Conservation (phyloP, 2,329 filamentous ascomycete species). For the Ilyonectria sp. region DNA sequence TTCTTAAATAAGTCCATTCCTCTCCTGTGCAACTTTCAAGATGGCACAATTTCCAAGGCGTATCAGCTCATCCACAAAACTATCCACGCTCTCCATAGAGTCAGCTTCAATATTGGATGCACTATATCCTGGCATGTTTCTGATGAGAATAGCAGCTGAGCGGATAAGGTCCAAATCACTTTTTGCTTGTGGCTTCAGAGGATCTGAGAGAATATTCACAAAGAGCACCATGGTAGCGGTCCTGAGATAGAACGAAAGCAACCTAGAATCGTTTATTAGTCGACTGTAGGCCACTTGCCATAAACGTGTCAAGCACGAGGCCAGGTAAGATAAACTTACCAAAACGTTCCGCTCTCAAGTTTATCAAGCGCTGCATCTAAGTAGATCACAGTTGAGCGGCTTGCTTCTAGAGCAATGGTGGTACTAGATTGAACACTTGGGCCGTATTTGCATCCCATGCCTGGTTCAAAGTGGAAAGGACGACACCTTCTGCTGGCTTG, state of each 20-base stretch:
- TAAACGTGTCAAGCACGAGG: background rate
- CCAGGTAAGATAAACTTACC: constrained; percentile 52
- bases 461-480: constrained; percentile 12
- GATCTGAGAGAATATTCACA: constrained; percentile 67
- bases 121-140: constrained; percentile 52
- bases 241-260: constrained; percentile 70
- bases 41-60: constrained; percentile 61
- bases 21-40: no score
- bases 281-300: no score
- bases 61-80: constrained; percentile 62
- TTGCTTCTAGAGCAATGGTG: constrained; percentile 68
- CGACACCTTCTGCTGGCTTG: constrained; percentile 62
- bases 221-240: constrained; percentile 69
- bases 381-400: constrained; percentile 68
- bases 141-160: constrained; percentile 60
- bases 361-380: constrained; percentile 59
- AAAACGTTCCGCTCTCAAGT: constrained; percentile 64
- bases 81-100: constrained; percentile 48
- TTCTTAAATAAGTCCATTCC: no score
- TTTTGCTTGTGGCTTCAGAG: constrained; percentile 58
- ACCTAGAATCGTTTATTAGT: constrained; percentile 54
- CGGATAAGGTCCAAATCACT: constrained; percentile 64
- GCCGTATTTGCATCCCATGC: constrained; percentile 4
- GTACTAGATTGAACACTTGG: constrained; percentile 61
- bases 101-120: constrained; percentile 53